Base-by-base conservation (phyloP, 768 basidiomycete species). In the Leccinum fibrillosum region DNA sequence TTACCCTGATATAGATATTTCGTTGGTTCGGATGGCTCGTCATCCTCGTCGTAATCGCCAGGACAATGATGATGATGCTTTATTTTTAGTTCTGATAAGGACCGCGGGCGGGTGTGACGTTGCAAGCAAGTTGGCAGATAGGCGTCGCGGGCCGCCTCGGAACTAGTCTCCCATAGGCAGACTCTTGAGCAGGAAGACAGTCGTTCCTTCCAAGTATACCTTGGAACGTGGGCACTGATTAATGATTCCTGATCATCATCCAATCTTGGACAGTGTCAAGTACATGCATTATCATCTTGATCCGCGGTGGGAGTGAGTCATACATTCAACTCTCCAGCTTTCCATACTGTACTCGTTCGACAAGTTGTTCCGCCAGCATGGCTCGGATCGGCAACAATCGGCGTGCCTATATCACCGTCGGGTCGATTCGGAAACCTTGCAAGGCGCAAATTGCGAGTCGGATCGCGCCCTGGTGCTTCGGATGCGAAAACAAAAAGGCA, bases 401-500 rank as follows among this genome's bases (percentile, higher is more conserved):
- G 34, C 30, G 2, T 13, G 49, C 4, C 5, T 19, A 19, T 39
- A n/a, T 42, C 10, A 42, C 25, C 13, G 54, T 53, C 51, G 51
- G 55, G 15, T 42, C 15, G 26, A 21, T 42, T 54, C 51, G 51
- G 37, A 56, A 39, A 28, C 25, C 13, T 10, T 13, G 5, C 19
- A 13, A 15, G 4, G 42, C 4, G 9, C 26, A 2, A 35, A n/a
- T 42, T 42, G 49, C 5, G 25, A 15, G 26, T 53, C 48, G 15
- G n/a, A 45, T 21, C 48, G 21, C 45, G 11, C 47, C 47, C n/a
- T 25, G 23, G 25, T 23, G 23, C 12, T 8, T 48, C 15, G 17
- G 28, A 19, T 9, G 30, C 6, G 34, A 6, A 28, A 28, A 21
- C 17, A n/a, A 49, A 44, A 49, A 37, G 48, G 62, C 65, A 67